These are phyloP conservation scores for Suillus subluteus DNA, from an alignment of 768 basidiomycete genomes.

Conservation along the genomic window DNA sequence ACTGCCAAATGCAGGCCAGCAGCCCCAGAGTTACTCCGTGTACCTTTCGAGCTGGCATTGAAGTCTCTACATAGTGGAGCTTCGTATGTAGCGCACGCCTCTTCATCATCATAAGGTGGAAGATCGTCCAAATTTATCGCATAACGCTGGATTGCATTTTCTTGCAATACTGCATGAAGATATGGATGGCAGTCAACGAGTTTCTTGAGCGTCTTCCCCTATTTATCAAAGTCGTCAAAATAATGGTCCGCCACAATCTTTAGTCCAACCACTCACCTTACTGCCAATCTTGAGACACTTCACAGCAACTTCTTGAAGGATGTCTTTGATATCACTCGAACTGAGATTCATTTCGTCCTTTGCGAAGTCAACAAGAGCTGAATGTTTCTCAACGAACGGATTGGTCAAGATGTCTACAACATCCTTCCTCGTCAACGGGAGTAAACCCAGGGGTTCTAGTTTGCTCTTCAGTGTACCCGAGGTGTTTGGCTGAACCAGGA, in stretches of 20 bases:
- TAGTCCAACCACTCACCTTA: slow-evolving; percentile 33
- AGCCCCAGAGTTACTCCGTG: slow-evolving; percentile 15
- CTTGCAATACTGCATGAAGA: slow-evolving; percentile 47
- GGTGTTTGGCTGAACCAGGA: slow-evolving; percentile 31
- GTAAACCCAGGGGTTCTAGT: slow-evolving; percentile 57
- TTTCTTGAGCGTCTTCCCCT: slow-evolving; percentile 70
- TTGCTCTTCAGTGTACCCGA: slow-evolving; percentile 41
- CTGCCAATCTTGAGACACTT: slow-evolving; percentile 65
- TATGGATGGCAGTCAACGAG: slow-evolving; percentile 48
- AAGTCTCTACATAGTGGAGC: slow-evolving; percentile 62
- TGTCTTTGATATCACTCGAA: slow-evolving; percentile 42
- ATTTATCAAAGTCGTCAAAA: slow-evolving; percentile 3
- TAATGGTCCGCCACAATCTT: no score
- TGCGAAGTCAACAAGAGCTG: slow-evolving; percentile 55
- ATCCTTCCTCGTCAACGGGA: slow-evolving; percentile 61
- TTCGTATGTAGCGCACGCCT: slow-evolving; percentile 46
- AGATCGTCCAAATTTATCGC: slow-evolving; percentile 57
- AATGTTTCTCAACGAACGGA: slow-evolving; percentile 68
- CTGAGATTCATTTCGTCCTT: slow-evolving; percentile 46
- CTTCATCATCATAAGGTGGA: slow-evolving; percentile 54
- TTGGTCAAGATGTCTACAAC: slow-evolving; percentile 64
- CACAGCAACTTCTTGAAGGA: slow-evolving; percentile 63
- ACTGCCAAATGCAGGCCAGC: background rate
- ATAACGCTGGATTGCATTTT: slow-evolving; percentile 53
- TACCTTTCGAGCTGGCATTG: slow-evolving; percentile 32